Conservation (phyloP, 768 basidiomycete species). For the Russula compacta region DNA sequence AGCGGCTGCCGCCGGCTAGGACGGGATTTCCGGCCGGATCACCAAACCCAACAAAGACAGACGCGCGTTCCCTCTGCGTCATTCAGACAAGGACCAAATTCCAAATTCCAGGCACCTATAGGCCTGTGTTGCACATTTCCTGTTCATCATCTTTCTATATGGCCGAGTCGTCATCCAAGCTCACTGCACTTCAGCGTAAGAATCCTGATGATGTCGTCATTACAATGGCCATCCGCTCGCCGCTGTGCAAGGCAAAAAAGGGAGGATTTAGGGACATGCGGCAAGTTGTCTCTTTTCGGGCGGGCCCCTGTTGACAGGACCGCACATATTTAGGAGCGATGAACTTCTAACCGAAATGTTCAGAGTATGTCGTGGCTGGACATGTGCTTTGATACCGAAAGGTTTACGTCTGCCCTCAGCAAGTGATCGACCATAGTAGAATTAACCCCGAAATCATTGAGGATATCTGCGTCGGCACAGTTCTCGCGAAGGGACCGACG, state of each 20-base stretch:
- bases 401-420: conserved; percentile 29
- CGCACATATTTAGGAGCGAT: conserved; percentile 43
- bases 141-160: conserved; percentile 40
- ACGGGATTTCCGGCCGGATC: too few species aligned
- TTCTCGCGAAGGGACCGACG: conserved; percentile 51
- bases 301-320: not conserved
- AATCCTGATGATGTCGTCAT: conserved; percentile 73
- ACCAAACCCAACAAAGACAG: not conserved
- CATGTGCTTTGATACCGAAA: conserved; percentile 14
- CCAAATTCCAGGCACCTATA: too few species aligned
- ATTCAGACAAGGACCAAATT: not conserved
- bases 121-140: too few species aligned
- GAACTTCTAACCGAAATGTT: conserved; percentile 78
- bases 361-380: conserved; percentile 37
- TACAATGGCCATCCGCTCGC: conserved; percentile 71
- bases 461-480: conserved; percentile 76
- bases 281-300: conserved; percentile 28
- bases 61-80: not conserved
- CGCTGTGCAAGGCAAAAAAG: conserved; percentile 67
- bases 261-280: conserved; percentile 66
- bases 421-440: conserved; percentile 46
- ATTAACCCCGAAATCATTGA: conserved; percentile 59
- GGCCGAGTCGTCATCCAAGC: conserved; percentile 28
- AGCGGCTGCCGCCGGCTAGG: too few species aligned
- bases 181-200: conserved; percentile 46